These are phyloP conservation scores for Talaromyces sp. DNA, from an alignment of 2,329 filamentous ascomycete genomes.

Conservation along the genomic window DNA sequence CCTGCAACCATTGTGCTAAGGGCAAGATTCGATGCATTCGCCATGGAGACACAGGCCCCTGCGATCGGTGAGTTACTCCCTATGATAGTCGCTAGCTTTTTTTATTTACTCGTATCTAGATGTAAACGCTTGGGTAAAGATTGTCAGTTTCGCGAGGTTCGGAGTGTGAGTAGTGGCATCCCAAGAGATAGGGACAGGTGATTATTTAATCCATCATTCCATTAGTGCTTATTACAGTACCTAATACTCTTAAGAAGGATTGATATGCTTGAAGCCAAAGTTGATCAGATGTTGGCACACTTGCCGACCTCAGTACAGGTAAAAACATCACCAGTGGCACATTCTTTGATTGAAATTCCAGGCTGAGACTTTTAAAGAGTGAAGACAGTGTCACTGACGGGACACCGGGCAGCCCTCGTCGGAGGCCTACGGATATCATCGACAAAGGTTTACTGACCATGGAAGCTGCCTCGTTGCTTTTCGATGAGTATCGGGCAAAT, in stretches of 20 bases:
- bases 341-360: background rate
- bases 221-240: slow-evolving; percentile 23
- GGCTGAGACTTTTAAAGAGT: background rate
- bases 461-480: background rate
- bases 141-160: slow-evolving; percentile 30
- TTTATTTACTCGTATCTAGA: slow-evolving; percentile 15
- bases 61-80: slow-evolving; percentile 14
- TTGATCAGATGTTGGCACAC: background rate
- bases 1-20: slow-evolving; percentile 18
- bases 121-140: slow-evolving; percentile 34
- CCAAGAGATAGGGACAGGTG: background rate
- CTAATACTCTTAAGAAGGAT: slow-evolving; percentile 11
- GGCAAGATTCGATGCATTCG: slow-evolving; percentile 20
- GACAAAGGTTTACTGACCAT: background rate
- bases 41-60: slow-evolving; percentile 5
- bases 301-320: background rate
- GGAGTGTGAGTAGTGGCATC: slow-evolving; percentile 15
- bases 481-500: background rate
- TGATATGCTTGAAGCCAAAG: background rate
- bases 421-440: background rate
- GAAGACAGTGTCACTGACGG: slow-evolving; percentile 2
- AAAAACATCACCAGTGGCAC: background rate
- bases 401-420: background rate
- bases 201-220: background rate
- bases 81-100: background rate